Base-by-base conservation (phyloP, 768 basidiomycete genomes). In the Pleurotus citrinopileatus region DNA sequence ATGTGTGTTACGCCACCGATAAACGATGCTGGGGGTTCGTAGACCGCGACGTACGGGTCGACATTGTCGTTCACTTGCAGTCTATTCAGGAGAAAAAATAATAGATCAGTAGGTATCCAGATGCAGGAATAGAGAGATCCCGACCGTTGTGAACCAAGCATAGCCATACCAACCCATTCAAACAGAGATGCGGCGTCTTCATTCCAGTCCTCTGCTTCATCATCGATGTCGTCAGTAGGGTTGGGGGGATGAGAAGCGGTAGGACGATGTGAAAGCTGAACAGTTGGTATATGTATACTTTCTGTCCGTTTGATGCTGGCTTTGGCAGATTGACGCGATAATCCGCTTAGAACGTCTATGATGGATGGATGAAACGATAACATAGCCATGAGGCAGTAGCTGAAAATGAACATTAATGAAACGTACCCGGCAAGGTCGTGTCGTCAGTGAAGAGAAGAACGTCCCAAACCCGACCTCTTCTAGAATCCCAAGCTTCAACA, bases 131-230 rank as follows among this genome's bases (percentile, higher is more conserved):
- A 36, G 36, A 19, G 17, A 28, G 20, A 37, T 23, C 55, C 63
- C 4, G 56, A 85, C 89, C 89, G 74, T 62, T 87, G 84, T 1
- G 89, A 73, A 12, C 82, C 86, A 3, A 90, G 61, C 54, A 73
- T 74, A 2, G 81, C 84, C 81, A 90, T 78, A 5, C 87, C 89
- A 6, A 82, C 73, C 89, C 89, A 91, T 63, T 90, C 89, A 48
- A 86, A 84, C 13, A 88, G 66, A 2, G 62, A 67, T 6, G 67
- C 63, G 38, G 80, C 66, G 6, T 72, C 69, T 8, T 71, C 68
- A 5, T 76, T 65, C 76, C 82, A 82, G 53, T 83, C 81, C 40
- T 83, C 81, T 7, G 60, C 26, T n/a, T 57, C 66, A 20, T 78
- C 77, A 2, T 64, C 60, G 26, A 61, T 55, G 1, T 58, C 57